These are phyloP conservation scores for Trypanosoma mega DNA, from an alignment of 208 protist species.

Conservation along the genomic window DNA sequence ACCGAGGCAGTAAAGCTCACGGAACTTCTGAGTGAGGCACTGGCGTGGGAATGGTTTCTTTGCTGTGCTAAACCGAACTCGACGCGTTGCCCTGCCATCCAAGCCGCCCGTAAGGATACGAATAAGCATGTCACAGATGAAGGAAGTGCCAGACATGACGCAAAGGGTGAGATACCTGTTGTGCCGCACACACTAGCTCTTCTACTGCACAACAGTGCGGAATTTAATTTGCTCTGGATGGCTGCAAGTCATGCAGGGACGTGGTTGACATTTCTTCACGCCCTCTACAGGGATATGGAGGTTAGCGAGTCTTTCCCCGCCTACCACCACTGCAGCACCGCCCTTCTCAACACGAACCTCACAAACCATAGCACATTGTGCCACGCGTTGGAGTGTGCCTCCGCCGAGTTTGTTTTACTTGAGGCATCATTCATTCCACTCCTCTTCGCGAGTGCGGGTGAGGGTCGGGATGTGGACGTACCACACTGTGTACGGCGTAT, in stretches of 20 bases:
- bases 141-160: no score
- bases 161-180: no score
- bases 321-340: conserved; percentile 51
- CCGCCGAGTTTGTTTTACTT: conserved; percentile 35
- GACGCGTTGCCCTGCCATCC: no score
- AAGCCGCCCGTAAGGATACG: no score
- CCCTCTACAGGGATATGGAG: conserved; percentile 26
- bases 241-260: conserved; percentile 31
- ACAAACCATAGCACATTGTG: conserved; percentile 49
- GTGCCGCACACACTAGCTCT: conserved; percentile 47
- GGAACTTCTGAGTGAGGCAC: conserved; percentile 39
- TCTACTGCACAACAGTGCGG: conserved; percentile 55
- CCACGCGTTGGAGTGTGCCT: conserved; percentile 40
- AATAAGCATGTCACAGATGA: no score
- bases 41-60: conserved; percentile 60
- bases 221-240: conserved; percentile 63
- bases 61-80: no score
- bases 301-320: not conserved
- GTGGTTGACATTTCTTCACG: conserved; percentile 46
- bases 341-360: conserved; percentile 68
- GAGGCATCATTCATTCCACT: conserved; percentile 40
- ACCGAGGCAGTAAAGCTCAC: conserved; percentile 36
- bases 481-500: conserved; percentile 44
- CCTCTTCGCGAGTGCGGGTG: conserved; percentile 31
- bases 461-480: conserved; percentile 23